These are phyloP conservation scores for Dendrocalamus latiflorus DNA, from an alignment of 202 grass and related monocot genomes.

Conservation along the genomic window DNA sequence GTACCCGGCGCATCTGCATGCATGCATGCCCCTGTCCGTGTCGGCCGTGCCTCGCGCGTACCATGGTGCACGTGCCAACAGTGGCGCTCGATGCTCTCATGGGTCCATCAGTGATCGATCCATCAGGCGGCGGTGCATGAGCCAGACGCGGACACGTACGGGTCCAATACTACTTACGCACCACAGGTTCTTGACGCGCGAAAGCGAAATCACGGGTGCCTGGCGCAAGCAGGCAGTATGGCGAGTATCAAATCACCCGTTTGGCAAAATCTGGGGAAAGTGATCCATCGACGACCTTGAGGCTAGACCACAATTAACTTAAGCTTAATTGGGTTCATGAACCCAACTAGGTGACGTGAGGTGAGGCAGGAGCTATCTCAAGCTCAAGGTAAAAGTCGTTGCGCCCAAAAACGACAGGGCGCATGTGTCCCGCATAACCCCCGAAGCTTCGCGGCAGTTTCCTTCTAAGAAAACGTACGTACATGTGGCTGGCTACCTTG, in stretches of 20 bases:
- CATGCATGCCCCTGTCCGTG: neutral
- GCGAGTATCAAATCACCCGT: neutral
- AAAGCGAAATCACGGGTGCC: neutral
- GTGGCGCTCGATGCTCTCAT: neutral
- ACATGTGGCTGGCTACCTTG: no score
- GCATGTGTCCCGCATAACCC: constrained; percentile 43
- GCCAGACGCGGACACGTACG: neutral
- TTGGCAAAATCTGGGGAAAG: neutral
- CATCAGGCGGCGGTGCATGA: neutral
- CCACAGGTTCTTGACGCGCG: neutral
- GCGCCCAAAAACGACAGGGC: constrained; percentile 24
- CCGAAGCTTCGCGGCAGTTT: constrained; percentile 49
- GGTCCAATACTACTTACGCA: neutral
- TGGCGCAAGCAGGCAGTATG: neutral
- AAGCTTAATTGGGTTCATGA: neutral
- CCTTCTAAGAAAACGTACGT: neutral
- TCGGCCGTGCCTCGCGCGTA: constrained; percentile 6
- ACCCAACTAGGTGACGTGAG: neutral
- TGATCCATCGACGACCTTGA: neutral
- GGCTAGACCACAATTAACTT: neutral
- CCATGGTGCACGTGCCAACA: constrained; percentile 31
- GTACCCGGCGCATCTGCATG: neutral
- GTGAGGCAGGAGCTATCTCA: neutral
- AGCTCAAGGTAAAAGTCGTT: neutral
- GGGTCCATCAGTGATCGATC: neutral